phyloP scores from a whole-genome alignment of 1,284 basidiomycete genomes.

The Cyathus pygmaeus region DNA sequence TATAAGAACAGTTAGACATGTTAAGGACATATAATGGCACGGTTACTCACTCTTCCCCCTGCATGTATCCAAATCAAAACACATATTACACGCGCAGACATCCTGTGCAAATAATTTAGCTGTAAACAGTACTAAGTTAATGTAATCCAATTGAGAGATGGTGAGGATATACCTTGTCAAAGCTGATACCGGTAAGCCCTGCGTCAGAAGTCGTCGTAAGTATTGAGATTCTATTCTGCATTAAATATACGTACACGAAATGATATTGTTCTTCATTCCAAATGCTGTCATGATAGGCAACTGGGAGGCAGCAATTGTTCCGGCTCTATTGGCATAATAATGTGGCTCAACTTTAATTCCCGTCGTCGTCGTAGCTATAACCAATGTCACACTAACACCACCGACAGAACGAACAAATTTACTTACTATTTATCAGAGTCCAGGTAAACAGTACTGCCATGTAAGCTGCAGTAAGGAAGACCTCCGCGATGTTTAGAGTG shows the following conservation, averaged over 20 bases:
- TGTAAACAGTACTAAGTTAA: background rate
- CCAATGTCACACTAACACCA: background rate
- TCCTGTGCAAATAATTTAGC: slow-evolving; percentile 52
- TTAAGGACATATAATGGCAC: no score
- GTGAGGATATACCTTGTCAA: slow-evolving; percentile 57
- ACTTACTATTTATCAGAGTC: slow-evolving; percentile 61
- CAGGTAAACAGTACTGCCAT: slow-evolving; percentile 56
- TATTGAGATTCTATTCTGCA: background rate
- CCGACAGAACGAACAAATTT: background rate
- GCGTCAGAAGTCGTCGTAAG: background rate
- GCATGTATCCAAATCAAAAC: slow-evolving; percentile 63
- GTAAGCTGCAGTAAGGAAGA: slow-evolving; percentile 57
- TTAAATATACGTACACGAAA: slow-evolving; percentile 68
- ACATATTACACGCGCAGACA: slow-evolving; percentile 58
- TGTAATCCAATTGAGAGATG: background rate
- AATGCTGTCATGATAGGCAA: slow-evolving; percentile 70
- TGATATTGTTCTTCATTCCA: slow-evolving; percentile 71
- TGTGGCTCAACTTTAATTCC: slow-evolving; percentile 47
- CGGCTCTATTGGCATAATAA: slow-evolving; percentile 62
- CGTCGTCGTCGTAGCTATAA: slow-evolving; percentile 46
- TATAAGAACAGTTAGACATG: background rate
- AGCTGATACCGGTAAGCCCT: slow-evolving; percentile 69
- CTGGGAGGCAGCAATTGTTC: slow-evolving; percentile 62
- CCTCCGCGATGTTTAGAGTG: slow-evolving; percentile 58
- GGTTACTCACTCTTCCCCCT: slow-evolving; percentile 53